Evolutionary conservation across 2,329 filamentous ascomycete species (phyloP).

Genomic region (Pestalotiopsis sp.): DNA sequence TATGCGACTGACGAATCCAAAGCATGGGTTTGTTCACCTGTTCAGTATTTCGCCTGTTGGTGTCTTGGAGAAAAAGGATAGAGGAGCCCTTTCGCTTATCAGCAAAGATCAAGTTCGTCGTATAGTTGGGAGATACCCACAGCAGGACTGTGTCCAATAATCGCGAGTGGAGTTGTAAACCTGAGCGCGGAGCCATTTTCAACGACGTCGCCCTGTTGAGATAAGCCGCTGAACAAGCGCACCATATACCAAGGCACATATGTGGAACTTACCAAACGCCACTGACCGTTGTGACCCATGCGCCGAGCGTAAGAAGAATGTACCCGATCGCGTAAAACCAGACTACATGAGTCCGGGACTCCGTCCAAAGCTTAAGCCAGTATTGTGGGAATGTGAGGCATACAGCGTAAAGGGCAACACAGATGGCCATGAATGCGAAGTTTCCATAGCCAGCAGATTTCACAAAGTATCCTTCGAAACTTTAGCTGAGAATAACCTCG

Average conservation of each 20-base stretch:
- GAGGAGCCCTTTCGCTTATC: slow-evolving; percentile 34
- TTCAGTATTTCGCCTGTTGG: slow-evolving; percentile 44
- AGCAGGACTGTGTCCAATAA: slow-evolving; percentile 33
- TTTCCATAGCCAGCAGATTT: slow-evolving; percentile 28
- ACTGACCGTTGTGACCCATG: slow-evolving; percentile 39
- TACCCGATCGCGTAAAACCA: slow-evolving; percentile 39
- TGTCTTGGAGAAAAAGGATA: slow-evolving; percentile 41
- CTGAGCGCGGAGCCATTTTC: slow-evolving; percentile 39
- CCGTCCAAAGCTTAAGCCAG: slow-evolving; percentile 44
- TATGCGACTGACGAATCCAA: background rate
- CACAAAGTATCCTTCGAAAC: slow-evolving; percentile 31
- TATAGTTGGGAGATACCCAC: slow-evolving; percentile 30
- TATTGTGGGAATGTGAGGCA: slow-evolving; percentile 39
- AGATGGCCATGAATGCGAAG: slow-evolving; percentile 26
- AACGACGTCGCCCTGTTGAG: slow-evolving; percentile 31
- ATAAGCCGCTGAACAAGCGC: slow-evolving; percentile 16
- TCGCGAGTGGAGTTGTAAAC: slow-evolving; percentile 31
- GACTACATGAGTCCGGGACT: slow-evolving; percentile 23
- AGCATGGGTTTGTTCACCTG: slow-evolving; percentile 26
- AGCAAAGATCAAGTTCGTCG: background rate
- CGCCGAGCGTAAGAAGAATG: slow-evolving; percentile 32
- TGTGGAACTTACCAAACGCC: slow-evolving; percentile 34
- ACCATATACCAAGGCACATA: background rate
- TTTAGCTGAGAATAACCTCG: slow-evolving; percentile 8
- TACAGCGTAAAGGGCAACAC: slow-evolving; percentile 30